These are phyloP conservation scores for Jamesozyma hellenica DNA, from an alignment of 805 yeast species.

Conservation along the genomic window DNA sequence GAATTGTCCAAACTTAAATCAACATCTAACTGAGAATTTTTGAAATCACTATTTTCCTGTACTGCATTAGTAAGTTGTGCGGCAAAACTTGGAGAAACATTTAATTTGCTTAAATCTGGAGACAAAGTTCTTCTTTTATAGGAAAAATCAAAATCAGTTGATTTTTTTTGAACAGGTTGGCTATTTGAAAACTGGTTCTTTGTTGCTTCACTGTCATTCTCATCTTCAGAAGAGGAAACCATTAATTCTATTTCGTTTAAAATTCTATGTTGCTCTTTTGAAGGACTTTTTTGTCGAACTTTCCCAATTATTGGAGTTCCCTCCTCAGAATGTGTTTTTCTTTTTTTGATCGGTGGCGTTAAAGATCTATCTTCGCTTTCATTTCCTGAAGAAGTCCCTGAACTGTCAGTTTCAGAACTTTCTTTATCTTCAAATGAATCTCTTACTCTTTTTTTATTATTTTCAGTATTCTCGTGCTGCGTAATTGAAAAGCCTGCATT, in stretches of 20 bases:
- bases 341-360: neutral
- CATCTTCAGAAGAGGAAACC: constrained; percentile 12
- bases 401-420: neutral
- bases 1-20: constrained; percentile 4
- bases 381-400: neutral
- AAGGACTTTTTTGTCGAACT: constrained; percentile 18
- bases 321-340: constrained; percentile 6
- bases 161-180: neutral
- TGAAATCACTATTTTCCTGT: constrained; percentile 4
- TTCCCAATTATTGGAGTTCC: constrained; percentile 19
- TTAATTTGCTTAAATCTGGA: constrained; percentile 28
- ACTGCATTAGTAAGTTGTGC: constrained; percentile 25
- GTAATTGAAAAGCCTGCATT: constrained; percentile 5
- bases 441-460: constrained; percentile 13
- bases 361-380: neutral
- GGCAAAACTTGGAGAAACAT: constrained; percentile 30
- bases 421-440: neutral
- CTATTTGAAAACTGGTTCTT: neutral
- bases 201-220: neutral
- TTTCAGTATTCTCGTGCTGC: constrained; percentile 21
- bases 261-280: constrained; percentile 17
- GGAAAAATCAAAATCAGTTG: constrained; percentile 12
- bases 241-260: constrained; percentile 18
- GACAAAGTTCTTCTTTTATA: constrained; percentile 21
- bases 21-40: neutral